These are phyloP conservation scores for Gryganskiella cystojenkinii DNA, from an alignment of 192 early-diverging fungal species.

Conservation along the genomic window DNA sequence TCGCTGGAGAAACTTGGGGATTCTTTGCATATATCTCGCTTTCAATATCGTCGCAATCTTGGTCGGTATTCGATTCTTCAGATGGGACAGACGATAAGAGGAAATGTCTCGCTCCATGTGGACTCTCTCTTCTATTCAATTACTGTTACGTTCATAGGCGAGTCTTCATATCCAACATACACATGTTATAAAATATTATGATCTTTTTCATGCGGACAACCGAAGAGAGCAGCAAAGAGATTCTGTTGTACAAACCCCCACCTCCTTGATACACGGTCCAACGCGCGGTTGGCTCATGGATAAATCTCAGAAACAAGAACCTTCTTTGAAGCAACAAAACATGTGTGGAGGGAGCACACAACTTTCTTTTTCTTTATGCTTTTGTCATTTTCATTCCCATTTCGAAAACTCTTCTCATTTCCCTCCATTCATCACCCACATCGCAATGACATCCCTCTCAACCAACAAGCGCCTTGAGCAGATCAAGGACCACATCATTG, in stretches of 20 bases:
- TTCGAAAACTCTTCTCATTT: neutral
- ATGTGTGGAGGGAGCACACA: too few relatives aligned
- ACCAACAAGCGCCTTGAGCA: constrained; percentile 49
- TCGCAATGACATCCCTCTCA: constrained; percentile 30
- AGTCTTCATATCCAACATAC: too few relatives aligned
- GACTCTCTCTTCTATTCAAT: too few relatives aligned
- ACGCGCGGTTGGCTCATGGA: neutral
- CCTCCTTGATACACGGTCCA: constrained; percentile 2
- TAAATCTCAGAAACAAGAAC: too few relatives aligned
- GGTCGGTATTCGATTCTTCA: constrained; percentile 53
- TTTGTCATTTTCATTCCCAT: neutral
- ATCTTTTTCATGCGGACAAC: too few relatives aligned
- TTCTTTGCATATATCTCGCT: constrained; percentile 62
- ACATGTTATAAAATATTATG: too few relatives aligned
- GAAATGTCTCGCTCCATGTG: too few relatives aligned
- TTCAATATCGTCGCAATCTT: constrained; percentile 63
- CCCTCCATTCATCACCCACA: neutral
- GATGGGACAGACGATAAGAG: constrained; percentile 40
- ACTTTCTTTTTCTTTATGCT: neutral
- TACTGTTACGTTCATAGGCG: too few relatives aligned
- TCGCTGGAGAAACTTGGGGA: constrained; percentile 79
- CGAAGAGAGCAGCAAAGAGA: too few relatives aligned
- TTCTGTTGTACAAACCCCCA: too few relatives aligned
- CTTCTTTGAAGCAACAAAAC: too few relatives aligned
- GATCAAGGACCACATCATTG: constrained; percentile 49